Conservation (phyloP, 2,329 filamentous ascomycete species). For the Xylariaceae sp. region DNA sequence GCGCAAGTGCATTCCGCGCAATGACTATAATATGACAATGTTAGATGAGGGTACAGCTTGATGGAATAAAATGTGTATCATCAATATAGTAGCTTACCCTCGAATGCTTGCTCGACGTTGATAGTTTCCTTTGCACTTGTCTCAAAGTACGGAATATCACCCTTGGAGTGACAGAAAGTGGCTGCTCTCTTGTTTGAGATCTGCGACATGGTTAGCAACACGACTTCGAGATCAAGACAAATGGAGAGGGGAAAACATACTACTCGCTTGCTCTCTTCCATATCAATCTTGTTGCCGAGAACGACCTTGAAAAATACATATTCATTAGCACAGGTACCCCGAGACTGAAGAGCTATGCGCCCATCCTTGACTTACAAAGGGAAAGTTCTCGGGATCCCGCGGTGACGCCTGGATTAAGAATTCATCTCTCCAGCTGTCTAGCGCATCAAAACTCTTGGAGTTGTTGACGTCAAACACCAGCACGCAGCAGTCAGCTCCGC, state of each 20-base stretch:
- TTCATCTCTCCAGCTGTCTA: slow-evolving; percentile 98
- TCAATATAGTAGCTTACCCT: slow-evolving; percentile 43
- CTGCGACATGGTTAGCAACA: slow-evolving; percentile 37
- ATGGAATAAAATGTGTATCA: not conserved
- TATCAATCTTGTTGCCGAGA: slow-evolving; percentile 97
- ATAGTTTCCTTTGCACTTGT: slow-evolving; percentile 98
- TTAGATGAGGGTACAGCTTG: not conserved
- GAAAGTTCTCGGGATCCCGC: slow-evolving; percentile 93
- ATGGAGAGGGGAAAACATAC: slow-evolving; percentile 37
- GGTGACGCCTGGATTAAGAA: slow-evolving; percentile 97
- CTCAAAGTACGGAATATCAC: slow-evolving; percentile 97
- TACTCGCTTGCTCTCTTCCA: slow-evolving; percentile 95
- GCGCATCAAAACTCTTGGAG: slow-evolving; percentile 95
- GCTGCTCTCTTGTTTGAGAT: slow-evolving; percentile 94
- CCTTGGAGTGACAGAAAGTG: slow-evolving; percentile 97
- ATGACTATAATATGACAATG: slow-evolving; percentile 60
- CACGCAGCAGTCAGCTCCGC: slow-evolving; percentile 95
- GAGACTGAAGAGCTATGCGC: too few relatives aligned
- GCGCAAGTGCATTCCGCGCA: slow-evolving; percentile 86
- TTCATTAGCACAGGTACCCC: not conserved
- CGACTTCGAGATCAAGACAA: not conserved
- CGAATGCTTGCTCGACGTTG: slow-evolving; percentile 82
- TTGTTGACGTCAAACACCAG: slow-evolving; percentile 99
- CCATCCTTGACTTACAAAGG: slow-evolving; percentile 63
- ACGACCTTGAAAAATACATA: slow-evolving; percentile 58